These are phyloP conservation scores for Malbranchea zuffiana DNA, from an alignment of 2,329 filamentous ascomycete genomes.

Conservation along the genomic window DNA sequence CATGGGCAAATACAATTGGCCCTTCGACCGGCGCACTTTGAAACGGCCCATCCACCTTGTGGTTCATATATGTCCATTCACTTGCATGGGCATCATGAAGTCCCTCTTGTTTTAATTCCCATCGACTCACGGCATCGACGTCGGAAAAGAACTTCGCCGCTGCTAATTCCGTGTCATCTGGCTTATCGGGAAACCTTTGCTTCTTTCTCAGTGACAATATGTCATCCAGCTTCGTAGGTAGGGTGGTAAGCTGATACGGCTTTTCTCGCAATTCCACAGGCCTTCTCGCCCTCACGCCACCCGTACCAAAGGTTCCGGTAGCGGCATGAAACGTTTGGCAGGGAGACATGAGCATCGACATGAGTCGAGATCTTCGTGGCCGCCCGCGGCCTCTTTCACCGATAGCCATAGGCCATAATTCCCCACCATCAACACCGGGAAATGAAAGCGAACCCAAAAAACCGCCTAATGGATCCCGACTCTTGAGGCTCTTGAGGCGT, in stretches of 20 bases:
- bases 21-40: conserved; percentile 25
- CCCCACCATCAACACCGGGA: background rate
- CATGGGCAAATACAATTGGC: conserved; percentile 24
- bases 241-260: background rate
- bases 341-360: conserved; percentile 30
- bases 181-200: conserved; percentile 13
- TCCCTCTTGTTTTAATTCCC: conserved; percentile 27
- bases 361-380: background rate
- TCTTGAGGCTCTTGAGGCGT: conserved; percentile 8
- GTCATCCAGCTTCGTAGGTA: conserved; percentile 20
- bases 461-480: conserved; percentile 1
- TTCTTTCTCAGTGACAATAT: conserved; percentile 19
- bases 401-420: too few relatives aligned
- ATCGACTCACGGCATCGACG: conserved; percentile 26
- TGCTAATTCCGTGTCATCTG: conserved; percentile 18
- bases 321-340: conserved; percentile 29
- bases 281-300: too few relatives aligned
- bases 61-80: conserved; percentile 29
- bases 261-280: too few relatives aligned
- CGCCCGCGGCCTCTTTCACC: conserved; percentile 7
- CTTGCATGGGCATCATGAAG: conserved; percentile 19
- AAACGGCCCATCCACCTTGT: conserved; percentile 25
- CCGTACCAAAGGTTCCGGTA: conserved; percentile 39
- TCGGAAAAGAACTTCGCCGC: conserved; percentile 22
- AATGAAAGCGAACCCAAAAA: conserved; percentile 10